phyloP scores from a whole-genome alignment of 805 yeast species.

The Ogataea glucozyma region DNA sequence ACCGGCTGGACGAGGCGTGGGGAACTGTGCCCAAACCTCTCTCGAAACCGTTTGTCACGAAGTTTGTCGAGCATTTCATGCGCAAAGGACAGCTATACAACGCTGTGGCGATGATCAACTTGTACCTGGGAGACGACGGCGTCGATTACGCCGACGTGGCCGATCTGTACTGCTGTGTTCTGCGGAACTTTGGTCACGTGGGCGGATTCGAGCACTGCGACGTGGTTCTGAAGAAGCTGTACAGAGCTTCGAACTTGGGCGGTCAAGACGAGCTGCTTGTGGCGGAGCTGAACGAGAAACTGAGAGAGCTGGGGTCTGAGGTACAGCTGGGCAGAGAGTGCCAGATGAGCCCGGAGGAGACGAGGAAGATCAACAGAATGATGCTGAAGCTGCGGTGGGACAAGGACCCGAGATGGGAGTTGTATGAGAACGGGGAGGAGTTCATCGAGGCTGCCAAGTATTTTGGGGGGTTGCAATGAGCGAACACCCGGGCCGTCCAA shows the following conservation, averaged over 20 bases:
- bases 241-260: slow-evolving; percentile 5
- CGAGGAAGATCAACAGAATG: slow-evolving; percentile 6
- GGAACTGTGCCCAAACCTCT: neutral
- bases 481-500: neutral
- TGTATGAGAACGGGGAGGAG: slow-evolving; percentile 5
- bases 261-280: neutral
- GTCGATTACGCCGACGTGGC: slow-evolving; percentile 1
- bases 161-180: slow-evolving; percentile 2
- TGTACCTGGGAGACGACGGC: neutral
- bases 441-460: slow-evolving; percentile 13
- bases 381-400: slow-evolving; percentile 8
- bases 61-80: slow-evolving; percentile 7
- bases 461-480: slow-evolving; percentile 4
- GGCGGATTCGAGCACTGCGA: slow-evolving; percentile 5
- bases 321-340: slow-evolving; percentile 4
- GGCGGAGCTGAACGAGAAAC: neutral
- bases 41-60: neutral
- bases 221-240: slow-evolving; percentile 11
- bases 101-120: slow-evolving; percentile 9
- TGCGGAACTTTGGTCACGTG: neutral
- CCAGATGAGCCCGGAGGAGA: slow-evolving; percentile 6
- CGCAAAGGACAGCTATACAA: slow-evolving; percentile 4
- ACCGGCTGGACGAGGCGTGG: slow-evolving; percentile 9
- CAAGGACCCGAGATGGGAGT: slow-evolving; percentile 4
- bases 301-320: slow-evolving; percentile 6